Evolutionary conservation across 257 asterid genomes (phyloP), one percentile per base, ranked within the genome.

Genomic region (Solanum medicagineum): DNA sequence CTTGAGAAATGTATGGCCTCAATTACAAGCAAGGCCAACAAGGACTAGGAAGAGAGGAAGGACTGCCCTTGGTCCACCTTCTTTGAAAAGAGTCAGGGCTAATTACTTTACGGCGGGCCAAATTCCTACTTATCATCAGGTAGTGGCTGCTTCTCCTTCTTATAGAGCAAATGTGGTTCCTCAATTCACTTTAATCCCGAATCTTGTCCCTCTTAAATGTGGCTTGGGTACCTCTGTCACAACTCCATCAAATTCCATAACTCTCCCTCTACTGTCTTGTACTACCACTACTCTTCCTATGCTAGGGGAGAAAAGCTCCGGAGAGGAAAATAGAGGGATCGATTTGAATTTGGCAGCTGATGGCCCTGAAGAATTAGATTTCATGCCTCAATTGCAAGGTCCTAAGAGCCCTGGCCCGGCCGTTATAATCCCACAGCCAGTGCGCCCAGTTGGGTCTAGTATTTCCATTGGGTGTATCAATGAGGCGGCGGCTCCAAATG

Each of bases 1-100:
- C 80, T 56, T 94, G 32, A 88, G 94, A 66, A 92, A 86, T 84
- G 94, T 95, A 10, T 95, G 98, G 99, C 91, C 94, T 56, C 89
- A 96, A 3, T 91, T 93, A 81, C 99, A 95, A 86, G 95, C 98
- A 24, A 88, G 98, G 59, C 99, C 99, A 3, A 96, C 98, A 2
- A 68, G 98, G 19, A 94, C 98, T 0, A 83, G 98, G 70, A 95
- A 95, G 91, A 91, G 98, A 17, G 97, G 95, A 36, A 92, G 98
- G 54, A 63, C 93, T 13, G 91, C 96, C 1, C 91, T 93, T 83
- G 87, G 93, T 10, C 94, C 98, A 5, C 89, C 96, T 8, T 17
- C 93, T 0, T 17, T 89, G 16, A 95, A 93, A 86, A 88, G 97
- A 15, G 2, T 88, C 1, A 84, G 95, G 54, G 53, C 70, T 83